These are phyloP conservation scores for Cadophora sp. DNA, from an alignment of 2,329 filamentous ascomycete genomes.

Conservation along the genomic window DNA sequence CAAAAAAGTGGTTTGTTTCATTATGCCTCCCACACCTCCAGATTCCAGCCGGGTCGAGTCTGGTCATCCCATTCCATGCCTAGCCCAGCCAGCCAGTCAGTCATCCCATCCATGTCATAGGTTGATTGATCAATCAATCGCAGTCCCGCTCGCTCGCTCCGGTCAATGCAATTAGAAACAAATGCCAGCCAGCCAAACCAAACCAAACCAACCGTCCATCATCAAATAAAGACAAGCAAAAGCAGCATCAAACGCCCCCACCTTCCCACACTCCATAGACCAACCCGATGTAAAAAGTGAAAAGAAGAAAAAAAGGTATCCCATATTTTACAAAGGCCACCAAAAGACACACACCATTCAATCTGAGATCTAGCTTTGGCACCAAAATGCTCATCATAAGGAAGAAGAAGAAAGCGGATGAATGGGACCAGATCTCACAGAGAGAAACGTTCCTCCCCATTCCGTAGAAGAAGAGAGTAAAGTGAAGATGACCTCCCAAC, in stretches of 20 bases:
- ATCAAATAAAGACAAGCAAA: not conserved
- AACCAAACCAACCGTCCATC: slow-evolving; percentile 12
- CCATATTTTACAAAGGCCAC: slow-evolving; percentile 27
- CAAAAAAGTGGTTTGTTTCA: slow-evolving; percentile 6
- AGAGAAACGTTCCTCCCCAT: slow-evolving; percentile 21
- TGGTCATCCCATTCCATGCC: slow-evolving; percentile 6
- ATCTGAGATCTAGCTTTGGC: slow-evolving; percentile 20
- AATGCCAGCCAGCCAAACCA: slow-evolving; percentile 1
- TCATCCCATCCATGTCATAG: slow-evolving; percentile 12
- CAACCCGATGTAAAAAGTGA: slow-evolving; percentile 6
- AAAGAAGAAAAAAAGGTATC: slow-evolving; percentile 3
- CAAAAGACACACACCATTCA: slow-evolving; percentile 2
- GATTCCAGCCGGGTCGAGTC: not conserved
- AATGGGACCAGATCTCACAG: not conserved
- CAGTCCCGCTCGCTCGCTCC: slow-evolving; percentile 14
- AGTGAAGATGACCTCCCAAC: slow-evolving; percentile 33
- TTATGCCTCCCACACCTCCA: slow-evolving; percentile 12
- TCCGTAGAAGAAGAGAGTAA: slow-evolving; percentile 17
- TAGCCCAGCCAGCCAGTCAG: not conserved
- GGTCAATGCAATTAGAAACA: slow-evolving; percentile 17
- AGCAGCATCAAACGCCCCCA: slow-evolving; percentile 1
- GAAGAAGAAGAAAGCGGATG: not conserved
- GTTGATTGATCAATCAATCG: slow-evolving; percentile 3
- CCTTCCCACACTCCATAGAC: slow-evolving; percentile 21
- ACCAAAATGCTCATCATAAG: slow-evolving; percentile 25